Base-by-base conservation (phyloP, 768 basidiomycete species). In the Psilocybe azurescens region DNA sequence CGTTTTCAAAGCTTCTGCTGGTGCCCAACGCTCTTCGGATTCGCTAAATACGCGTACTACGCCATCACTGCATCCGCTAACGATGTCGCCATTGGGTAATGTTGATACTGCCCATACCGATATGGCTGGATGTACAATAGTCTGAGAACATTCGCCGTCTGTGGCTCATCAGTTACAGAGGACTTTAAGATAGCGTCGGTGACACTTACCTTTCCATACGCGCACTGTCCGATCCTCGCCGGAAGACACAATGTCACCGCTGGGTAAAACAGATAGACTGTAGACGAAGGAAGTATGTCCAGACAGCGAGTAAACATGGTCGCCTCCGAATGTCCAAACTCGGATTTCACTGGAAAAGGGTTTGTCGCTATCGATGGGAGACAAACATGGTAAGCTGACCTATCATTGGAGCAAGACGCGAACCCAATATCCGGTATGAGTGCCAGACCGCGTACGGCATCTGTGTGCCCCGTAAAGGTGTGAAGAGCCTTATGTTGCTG, bases 261-360 rank as follows among this genome's bases (percentile, higher is more conserved):
- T 87, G 1, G 95, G 90, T 18, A 98, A 82, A 18, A 93, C 85
- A 0, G 92, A 86, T 13, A 99, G 74, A 59, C 91, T 90, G 78
- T 99, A 99, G 13, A 99, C 94, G 73, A 98, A 99, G 20, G 95
- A 97, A 1, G 95, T 97, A 73, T 99, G 97, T 1, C 95, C 97
- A 3, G 91, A 89, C n/a, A 99, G 76, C 0, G 88, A 86, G 70
- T 90, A 89, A 57, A 90, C 80, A 50, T 83, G 70, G 72, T 92
- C 93, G 60, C 94, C 92, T 57, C 86, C 89, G 46, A 94, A 81
- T 11, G 93, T 90, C 93, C 96, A 99, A 18, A 97, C 88, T 52
- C 89, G 92, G 65, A 99, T 92, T 75, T 95, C 90, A 66, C 97
- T 97, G 63, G 28, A 63, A 59, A 41, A 5, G 33, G 16, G 16